Base-by-base conservation (phyloP, 352 stramenopile species). In the Pythium scleroteichum region DNA sequence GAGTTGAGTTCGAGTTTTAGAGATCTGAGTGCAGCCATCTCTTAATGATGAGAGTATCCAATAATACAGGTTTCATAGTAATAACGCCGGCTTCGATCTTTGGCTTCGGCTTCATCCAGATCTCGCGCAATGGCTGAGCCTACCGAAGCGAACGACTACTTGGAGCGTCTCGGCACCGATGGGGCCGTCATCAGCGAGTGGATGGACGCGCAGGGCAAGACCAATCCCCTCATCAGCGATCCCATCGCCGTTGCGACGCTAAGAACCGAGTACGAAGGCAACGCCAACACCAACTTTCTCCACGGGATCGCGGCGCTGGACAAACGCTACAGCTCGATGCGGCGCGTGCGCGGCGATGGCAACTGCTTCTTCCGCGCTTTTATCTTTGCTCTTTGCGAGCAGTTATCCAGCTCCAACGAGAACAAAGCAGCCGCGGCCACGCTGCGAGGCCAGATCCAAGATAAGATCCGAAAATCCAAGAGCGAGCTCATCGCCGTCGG, bases 291-390 rank as follows among this genome's bases (percentile, higher is more conserved):
- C 24, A 87, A 88, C 56, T 93, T 93, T 56, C 79, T 90, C 59
- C 62, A 74, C 42, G 82, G 82, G 51, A 90, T 93, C 57, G 75
- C 86, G 3, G 72, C 68, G 35, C 68, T 95, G 24, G 76, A 83
- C 59, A 59, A 56, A 41, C 73, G 71, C 23, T 97, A 97, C 73
- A 72, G 75, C 44, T 76, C 64, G 9, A 75, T 97, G 63, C 79
- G 90, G 17, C 84, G 83, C 39, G 88, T 97, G 50, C 85, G 90
- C 13, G 86, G 90, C 24, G 90, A 97, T 64, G 90, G 90, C 50
- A 97, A 97, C 68, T 97, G 90, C 68, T 97, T 97, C 71, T 97
- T 96, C 68, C 85, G 90, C 14, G 82, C 76, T 12, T 94, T 97
- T 64, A 88, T 96, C 54, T 97, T 97, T 62, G 82, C 82, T 22